These are phyloP conservation scores for Penicillium sp. DNA, from an alignment of 2,329 filamentous ascomycete species.

Conservation along the genomic window DNA sequence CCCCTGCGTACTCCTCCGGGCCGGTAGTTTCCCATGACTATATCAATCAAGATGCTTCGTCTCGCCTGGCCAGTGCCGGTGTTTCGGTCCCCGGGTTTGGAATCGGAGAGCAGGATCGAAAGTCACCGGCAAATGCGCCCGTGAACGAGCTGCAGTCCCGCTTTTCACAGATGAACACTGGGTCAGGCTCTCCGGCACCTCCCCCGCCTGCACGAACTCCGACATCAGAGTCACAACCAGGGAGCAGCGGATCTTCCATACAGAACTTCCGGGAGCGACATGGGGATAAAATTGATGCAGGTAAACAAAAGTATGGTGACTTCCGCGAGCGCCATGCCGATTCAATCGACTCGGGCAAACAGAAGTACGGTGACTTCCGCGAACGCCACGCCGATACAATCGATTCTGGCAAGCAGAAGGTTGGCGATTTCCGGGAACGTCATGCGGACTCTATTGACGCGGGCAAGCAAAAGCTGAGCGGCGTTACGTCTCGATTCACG, in stretches of 20 bases:
- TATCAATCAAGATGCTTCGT: slow-evolving; percentile 63
- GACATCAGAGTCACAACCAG: slow-evolving; percentile 51
- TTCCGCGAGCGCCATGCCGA: slow-evolving; percentile 10
- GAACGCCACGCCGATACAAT: slow-evolving; percentile 66
- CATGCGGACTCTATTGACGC: slow-evolving; percentile 70
- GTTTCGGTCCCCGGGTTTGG: slow-evolving; percentile 77
- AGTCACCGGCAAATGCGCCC: slow-evolving; percentile 40
- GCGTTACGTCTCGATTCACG: slow-evolving; percentile 16
- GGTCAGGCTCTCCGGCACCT: slow-evolving; percentile 30
- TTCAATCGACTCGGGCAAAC: slow-evolving; percentile 1
- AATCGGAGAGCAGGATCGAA: slow-evolving; percentile 56
- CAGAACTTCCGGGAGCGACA: slow-evolving; percentile 62
- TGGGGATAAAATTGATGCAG: slow-evolving; percentile 66
- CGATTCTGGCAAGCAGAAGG: slow-evolving; percentile 57
- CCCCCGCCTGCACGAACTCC: slow-evolving; percentile 47
- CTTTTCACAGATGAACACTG: slow-evolving; percentile 59
- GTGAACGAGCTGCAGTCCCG: slow-evolving; percentile 69
- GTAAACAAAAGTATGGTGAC: slow-evolving; percentile 58
- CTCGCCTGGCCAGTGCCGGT: slow-evolving; percentile 70
- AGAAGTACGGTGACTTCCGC: slow-evolving; percentile 5
- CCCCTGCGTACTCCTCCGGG: slow-evolving; percentile 50
- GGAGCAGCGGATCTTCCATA: slow-evolving; percentile 17
- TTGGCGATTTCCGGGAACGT: slow-evolving; percentile 67
- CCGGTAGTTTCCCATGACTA: slow-evolving; percentile 38
- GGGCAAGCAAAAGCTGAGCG: slow-evolving; percentile 60